phyloP scores from a whole-genome alignment of 257 asterid genomes.

The Gentiana straminea region DNA sequence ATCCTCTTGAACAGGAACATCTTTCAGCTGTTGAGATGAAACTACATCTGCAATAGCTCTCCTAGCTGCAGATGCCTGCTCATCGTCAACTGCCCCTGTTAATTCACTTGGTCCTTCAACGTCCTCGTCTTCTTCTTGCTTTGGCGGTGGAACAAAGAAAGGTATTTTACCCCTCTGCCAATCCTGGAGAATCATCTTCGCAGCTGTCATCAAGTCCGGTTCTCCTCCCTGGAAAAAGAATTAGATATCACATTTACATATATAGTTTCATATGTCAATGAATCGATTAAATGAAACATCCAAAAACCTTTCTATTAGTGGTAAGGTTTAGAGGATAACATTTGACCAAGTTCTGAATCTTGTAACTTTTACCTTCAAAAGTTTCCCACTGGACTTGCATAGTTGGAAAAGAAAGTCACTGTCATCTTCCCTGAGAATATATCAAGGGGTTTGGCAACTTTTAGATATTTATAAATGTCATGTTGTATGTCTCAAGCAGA shows the following conservation, averaged over 20 bases:
- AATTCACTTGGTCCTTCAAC: conserved; percentile 21
- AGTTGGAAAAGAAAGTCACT: conserved; percentile 79
- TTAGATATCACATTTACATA: too few relatives aligned
- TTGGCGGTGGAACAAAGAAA: conserved; percentile 48
- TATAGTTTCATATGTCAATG: too few relatives aligned
- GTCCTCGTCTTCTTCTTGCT: conserved; percentile 34
- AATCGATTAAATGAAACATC: too few relatives aligned
- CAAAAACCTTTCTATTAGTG: too few relatives aligned
- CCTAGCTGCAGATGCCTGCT: conserved; percentile 40
- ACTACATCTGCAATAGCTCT: conserved; percentile 52
- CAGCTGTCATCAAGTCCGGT: conserved; percentile 79
- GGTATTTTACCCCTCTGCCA: conserved; percentile 95
- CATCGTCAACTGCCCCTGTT: conserved; percentile 23
- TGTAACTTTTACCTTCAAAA: conserved; percentile 48
- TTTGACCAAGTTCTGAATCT: background rate
- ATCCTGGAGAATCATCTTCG: conserved; percentile 88
- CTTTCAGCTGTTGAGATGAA: conserved; percentile 57
- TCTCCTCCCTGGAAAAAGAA: conserved; percentile 66
- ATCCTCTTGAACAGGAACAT: conserved; percentile 60
- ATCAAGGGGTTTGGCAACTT: background rate
- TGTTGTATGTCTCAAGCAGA: too few relatives aligned
- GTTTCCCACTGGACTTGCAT: conserved; percentile 77
- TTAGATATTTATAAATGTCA: background rate
- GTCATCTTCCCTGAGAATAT: conserved; percentile 61
- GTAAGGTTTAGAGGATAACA: too few relatives aligned